Base-by-base conservation (phyloP, 2,329 filamentous ascomycete species). In the Penicillium psychrosexuale region DNA sequence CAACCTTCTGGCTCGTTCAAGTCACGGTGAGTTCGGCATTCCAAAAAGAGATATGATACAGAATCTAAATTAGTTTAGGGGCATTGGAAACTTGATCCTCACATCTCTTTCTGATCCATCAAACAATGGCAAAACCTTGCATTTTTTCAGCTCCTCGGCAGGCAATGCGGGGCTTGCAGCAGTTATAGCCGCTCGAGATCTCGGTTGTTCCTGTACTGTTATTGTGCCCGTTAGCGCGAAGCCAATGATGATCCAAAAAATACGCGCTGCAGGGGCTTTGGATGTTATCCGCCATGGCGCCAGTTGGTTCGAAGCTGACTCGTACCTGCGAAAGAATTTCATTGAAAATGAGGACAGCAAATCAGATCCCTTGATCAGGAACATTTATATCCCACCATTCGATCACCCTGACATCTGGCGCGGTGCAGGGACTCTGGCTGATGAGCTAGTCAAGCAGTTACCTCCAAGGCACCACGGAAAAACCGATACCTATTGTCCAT, bases 1-100 rank as follows among this genome's bases (percentile, higher is more conserved):
- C 90, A 95, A 69, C 90, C 89, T 2, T 88, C 86, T 3, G 88
- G 88, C 58, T 91, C 88, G 30, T 95, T 94, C 81, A 92, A 94
- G 72, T 90, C 88, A 34, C 82, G 84, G 71, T 72, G 58, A 28
- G 61, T 54, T 33, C n/a, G 7, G 13, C 12, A 36, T 11, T 17
- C 19, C 12, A 24, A 40, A 15, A 28, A 28, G 8, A 19, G 12
- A n/a, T 36, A 33, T 8, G 9, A 17, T 11, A 38, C 7, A 31
- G 6, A 55, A 24, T 15, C 42, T 45, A 36, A 50, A 48, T 3
- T 13, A 1, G 8, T 12, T 19, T 46, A 73, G 71, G 48, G 71
- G 70, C 33, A 70, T 75, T 49, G 73, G 72, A 36, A 73, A 75
- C 47, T 56, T 72, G 8, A 70, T 75, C 53, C 66, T 70, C 37